phyloP scores from a whole-genome alignment of 2,329 filamentous ascomycete genomes.

The Nemania abortiva region DNA sequence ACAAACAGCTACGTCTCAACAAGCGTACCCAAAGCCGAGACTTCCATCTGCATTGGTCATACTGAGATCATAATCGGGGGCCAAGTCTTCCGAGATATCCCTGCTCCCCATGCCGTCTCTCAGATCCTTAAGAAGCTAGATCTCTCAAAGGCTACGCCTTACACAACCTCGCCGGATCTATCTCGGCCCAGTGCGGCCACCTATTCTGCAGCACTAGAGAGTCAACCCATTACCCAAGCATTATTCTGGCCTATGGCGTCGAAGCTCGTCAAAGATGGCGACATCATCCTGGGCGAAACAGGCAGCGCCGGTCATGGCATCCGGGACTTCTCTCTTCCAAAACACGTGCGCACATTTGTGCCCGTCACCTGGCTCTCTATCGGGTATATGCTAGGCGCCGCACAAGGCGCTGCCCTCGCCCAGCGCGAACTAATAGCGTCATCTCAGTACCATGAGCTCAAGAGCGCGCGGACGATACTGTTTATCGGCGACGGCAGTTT shows the following conservation, averaged over 20 bases:
- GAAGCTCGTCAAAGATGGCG: constrained; percentile 62
- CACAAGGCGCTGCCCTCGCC: constrained; percentile 68
- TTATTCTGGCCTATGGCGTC: constrained; percentile 62
- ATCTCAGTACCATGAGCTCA: constrained; percentile 49
- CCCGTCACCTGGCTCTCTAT: constrained; percentile 70
- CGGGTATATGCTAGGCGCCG: constrained; percentile 70
- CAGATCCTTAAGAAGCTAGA: constrained; percentile 45
- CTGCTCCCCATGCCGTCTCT: constrained; percentile 40
- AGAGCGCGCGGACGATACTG: constrained; percentile 63
- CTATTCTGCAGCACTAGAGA: constrained; percentile 34
- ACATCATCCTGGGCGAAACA: constrained; percentile 69
- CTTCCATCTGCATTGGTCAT: constrained; percentile 52
- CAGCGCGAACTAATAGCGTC: constrained; percentile 57
- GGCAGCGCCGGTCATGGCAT: constrained; percentile 69
- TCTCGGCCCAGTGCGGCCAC: constrained; percentile 43
- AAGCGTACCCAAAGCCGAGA: constrained; percentile 52
- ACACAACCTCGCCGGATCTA: constrained; percentile 48
- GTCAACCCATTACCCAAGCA: constrained; percentile 60
- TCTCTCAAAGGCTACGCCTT: constrained; percentile 41
- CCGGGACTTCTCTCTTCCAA: constrained; percentile 63
- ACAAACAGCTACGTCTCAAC: constrained; percentile 59
- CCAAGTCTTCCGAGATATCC: constrained; percentile 50
- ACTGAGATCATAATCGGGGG: constrained; percentile 50
- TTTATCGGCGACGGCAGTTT: constrained; percentile 74
- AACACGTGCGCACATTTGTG: constrained; percentile 60